Percentiles rank a stretch among this genome's conserved stretches.
phyloP scores from a whole-genome alignment of 2,329 filamentous ascomycete species.

The Teratosphaeria zuluensis region DNA sequence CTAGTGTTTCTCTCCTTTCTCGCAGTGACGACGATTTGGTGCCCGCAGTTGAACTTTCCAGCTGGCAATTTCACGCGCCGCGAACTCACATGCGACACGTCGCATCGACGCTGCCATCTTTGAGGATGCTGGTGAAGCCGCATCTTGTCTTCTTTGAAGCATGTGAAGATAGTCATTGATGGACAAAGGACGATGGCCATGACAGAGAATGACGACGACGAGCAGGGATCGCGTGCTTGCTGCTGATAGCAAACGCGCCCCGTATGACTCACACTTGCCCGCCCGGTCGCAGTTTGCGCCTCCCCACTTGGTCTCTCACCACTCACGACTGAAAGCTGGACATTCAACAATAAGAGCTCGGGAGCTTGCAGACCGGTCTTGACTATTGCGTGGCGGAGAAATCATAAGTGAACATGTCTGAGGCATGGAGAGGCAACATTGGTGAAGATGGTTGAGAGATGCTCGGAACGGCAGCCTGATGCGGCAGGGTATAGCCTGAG shows the following conservation, averaged over 20 bases:
- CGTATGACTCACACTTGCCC: background rate
- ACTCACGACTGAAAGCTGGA: background rate
- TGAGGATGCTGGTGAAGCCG: background rate
- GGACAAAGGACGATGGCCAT: background rate
- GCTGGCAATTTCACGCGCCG: background rate
- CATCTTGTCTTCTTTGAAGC: background rate
- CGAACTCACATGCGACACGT: background rate
- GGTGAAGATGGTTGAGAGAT: background rate
- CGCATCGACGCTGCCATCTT: background rate
- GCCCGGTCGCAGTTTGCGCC: background rate
- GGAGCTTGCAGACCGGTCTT: background rate
- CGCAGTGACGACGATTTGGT: background rate
- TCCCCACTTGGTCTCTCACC: background rate
- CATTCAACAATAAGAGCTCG: background rate
- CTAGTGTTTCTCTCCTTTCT: background rate
- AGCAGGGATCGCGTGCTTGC: background rate
- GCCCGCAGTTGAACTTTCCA: background rate
- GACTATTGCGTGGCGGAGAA: background rate
- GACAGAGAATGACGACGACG: background rate
- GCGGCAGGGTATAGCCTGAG: background rate
- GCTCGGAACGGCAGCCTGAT: background rate
- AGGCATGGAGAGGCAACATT: background rate
- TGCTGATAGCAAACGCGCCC: background rate
- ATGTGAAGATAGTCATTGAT: background rate
- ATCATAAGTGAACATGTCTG: background rate